Evolutionary conservation across 1,139 yeast species (phyloP).

Genomic region (Blastobotrys persicus): DNA sequence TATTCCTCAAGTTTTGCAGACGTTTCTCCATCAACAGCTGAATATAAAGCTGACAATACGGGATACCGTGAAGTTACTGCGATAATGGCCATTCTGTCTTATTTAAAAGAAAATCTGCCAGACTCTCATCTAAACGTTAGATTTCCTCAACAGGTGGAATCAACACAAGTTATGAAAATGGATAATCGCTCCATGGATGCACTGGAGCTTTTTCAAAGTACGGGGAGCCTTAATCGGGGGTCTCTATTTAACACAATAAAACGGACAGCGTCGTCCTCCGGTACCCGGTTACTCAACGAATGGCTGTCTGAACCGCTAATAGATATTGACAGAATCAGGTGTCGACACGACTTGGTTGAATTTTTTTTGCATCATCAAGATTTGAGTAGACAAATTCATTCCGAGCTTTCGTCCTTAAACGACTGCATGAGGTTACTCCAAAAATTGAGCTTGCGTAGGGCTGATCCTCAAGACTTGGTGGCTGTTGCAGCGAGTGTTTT

Average conservation of each 20-base stretch:
- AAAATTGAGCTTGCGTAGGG: constrained; percentile 45
- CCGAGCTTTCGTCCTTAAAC: constrained; percentile 37
- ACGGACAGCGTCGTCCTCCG: constrained; percentile 76
- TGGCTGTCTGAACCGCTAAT: constrained; percentile 85
- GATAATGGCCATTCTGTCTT: constrained; percentile 54
- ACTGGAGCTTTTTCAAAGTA: constrained; percentile 62
- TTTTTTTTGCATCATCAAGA: constrained; percentile 46
- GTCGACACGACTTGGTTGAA: constrained; percentile 62
- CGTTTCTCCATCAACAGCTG: constrained; percentile 18
- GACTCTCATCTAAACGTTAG: constrained; percentile 49
- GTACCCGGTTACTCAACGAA: constrained; percentile 68
- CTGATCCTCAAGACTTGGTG: constrained; percentile 46
- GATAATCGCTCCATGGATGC: constrained; percentile 83
- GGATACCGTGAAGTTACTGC: constrained; percentile 46
- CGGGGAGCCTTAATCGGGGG: constrained; percentile 62
- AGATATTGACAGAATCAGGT: constrained; percentile 51
- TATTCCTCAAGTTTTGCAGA: constrained; percentile 24
- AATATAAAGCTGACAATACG: constrained; percentile 15
- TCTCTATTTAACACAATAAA: constrained; percentile 66
- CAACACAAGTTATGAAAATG: constrained; percentile 62
- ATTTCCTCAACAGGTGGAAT: constrained; percentile 50
- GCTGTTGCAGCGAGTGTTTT: constrained; percentile 45
- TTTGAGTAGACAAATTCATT: constrained; percentile 39
- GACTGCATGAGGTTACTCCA: constrained; percentile 59
- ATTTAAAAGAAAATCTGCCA: constrained; percentile 58